Conservation (phyloP, 768 basidiomycete species). For the Suillus luteus region DNA sequence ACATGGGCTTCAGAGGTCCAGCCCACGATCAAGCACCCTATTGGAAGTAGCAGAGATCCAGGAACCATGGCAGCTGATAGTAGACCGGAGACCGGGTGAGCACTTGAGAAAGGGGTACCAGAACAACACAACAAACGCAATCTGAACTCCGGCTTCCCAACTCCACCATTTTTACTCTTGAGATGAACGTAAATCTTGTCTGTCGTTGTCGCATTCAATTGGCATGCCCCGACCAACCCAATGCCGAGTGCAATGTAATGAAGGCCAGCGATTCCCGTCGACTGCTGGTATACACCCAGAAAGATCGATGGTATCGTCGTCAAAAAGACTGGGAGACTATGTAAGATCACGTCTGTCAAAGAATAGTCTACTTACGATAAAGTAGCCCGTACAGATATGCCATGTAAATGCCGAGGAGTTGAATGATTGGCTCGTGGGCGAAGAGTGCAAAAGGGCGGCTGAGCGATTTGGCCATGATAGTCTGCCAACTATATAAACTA, state of each 20-base stretch:
- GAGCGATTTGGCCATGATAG: slow-evolving; percentile 54
- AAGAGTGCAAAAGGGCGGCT: slow-evolving; percentile 72
- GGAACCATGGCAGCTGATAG: slow-evolving; percentile 57
- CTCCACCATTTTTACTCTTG: slow-evolving; percentile 53
- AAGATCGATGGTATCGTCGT: slow-evolving; percentile 67
- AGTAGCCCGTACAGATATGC: slow-evolving; percentile 66
- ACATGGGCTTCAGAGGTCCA: slow-evolving; percentile 62
- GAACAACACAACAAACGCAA: slow-evolving; percentile 39
- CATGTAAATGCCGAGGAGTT: slow-evolving; percentile 64
- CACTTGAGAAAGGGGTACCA: not conserved
- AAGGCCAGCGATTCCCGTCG: slow-evolving; percentile 18
- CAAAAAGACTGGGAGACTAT: slow-evolving; percentile 52
- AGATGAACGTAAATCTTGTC: slow-evolving; percentile 56
- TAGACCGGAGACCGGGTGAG: slow-evolving; percentile 15
- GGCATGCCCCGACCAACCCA: slow-evolving; percentile 56
- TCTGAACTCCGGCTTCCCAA: slow-evolving; percentile 56
- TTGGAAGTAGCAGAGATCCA: slow-evolving; percentile 60
- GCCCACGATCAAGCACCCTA: slow-evolving; percentile 68
- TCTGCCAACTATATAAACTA: slow-evolving; percentile 44
- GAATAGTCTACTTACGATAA: slow-evolving; percentile 44
- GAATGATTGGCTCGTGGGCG: slow-evolving; percentile 61
- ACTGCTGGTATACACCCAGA: slow-evolving; percentile 51
- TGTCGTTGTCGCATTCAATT: slow-evolving; percentile 55
- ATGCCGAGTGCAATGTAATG: slow-evolving; percentile 68
- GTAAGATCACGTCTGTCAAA: not conserved